Evolutionary conservation across 164 flowering plant genomes (phyloP).

Genomic region (Kalanchoe fedtschenkoi): DNA sequence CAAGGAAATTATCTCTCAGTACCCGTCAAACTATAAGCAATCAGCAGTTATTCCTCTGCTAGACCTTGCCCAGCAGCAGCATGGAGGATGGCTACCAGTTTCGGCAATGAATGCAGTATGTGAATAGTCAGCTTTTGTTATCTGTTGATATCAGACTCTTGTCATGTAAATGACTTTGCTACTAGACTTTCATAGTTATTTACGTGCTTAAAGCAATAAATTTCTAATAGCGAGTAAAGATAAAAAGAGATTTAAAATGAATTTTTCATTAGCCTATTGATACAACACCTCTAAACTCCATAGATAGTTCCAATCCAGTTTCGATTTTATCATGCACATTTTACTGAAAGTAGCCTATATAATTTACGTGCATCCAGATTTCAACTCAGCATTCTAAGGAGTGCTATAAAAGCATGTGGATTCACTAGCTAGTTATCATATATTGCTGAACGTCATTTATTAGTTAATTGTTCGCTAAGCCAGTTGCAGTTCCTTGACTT

Average conservation of each 20-base stretch:
- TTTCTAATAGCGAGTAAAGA: too few species aligned
- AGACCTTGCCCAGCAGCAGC: constrained; percentile 99
- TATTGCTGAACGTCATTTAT: too few species aligned
- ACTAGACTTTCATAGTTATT: too few species aligned
- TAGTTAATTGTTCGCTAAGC: too few species aligned
- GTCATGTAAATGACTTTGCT: neutral
- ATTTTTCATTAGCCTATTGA: neutral
- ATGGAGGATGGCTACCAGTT: constrained; percentile 99
- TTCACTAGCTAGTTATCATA: too few species aligned
- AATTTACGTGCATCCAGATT: neutral
- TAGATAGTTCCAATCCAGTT: neutral
- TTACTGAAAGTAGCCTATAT: neutral
- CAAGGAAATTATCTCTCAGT: constrained; percentile 84
- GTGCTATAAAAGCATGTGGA: neutral
- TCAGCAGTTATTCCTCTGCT: constrained; percentile 94
- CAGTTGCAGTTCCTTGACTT: too few species aligned
- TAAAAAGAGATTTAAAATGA: neutral
- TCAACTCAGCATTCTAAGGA: neutral
- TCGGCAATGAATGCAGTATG: constrained; percentile 97
- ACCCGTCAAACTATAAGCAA: constrained; percentile 97
- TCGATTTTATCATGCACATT: neutral
- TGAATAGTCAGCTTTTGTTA: constrained; percentile 12
- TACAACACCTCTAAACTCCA: too few species aligned
- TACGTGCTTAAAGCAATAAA: too few species aligned
- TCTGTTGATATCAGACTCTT: too few species aligned